Evolutionary conservation across 1,139 yeast genomes (phyloP).

Genomic region (Yamadazyma spencermartinsiae): DNA sequence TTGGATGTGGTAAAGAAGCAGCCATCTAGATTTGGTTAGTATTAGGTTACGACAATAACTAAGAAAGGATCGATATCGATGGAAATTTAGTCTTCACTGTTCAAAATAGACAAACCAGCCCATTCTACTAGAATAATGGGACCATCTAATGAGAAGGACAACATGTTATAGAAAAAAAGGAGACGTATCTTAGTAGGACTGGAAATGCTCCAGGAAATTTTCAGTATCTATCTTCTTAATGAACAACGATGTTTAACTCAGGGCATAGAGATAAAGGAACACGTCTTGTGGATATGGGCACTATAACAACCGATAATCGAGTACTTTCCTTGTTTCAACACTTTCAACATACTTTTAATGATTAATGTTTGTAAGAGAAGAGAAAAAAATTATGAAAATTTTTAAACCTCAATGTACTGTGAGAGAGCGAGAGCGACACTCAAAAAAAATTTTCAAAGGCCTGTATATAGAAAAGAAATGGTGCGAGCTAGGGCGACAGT

Average conservation of each 20-base stretch:
- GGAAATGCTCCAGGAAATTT: no score
- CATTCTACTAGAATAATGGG: no score
- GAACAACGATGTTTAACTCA: neutral
- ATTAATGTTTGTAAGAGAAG: slow-evolving; percentile 3
- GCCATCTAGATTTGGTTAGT: slow-evolving; percentile 59
- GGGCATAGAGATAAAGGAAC: neutral
- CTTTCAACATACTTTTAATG: slow-evolving; percentile 13
- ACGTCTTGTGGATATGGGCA: no score
- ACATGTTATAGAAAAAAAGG: neutral
- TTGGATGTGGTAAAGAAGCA: slow-evolving; percentile 97
- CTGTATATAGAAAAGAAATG: neutral
- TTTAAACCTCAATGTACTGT: neutral
- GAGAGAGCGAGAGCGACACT: neutral
- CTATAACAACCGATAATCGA: no score
- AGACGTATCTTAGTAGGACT: no score
- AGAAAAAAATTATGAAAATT: neutral
- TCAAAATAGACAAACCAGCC: no score
- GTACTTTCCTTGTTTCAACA: neutral
- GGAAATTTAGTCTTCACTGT: no score
- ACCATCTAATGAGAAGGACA: neutral
- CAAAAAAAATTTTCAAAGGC: neutral
- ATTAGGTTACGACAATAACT: neutral
- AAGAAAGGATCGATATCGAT: no score
- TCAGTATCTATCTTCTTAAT: no score
- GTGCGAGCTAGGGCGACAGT: neutral